A percentile compares a stretch with the other conserved stretches of the same genome.
Conservation (phyloP, 768 basidiomycete genomes). For the Lactifluus echinatus region DNA sequence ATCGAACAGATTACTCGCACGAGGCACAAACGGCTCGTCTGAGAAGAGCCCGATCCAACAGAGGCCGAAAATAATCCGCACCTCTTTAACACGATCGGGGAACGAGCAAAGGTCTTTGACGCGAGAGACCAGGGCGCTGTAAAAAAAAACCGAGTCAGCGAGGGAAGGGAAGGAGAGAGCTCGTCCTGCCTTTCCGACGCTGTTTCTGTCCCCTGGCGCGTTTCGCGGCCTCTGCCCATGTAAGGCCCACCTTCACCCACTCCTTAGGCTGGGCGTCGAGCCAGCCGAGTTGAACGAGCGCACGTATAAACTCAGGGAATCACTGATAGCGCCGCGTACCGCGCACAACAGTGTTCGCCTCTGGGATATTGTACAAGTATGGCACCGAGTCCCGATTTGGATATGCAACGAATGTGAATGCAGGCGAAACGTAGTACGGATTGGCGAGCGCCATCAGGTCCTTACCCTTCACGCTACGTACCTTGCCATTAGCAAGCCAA, state of each 20-base stretch:
- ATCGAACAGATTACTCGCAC: slow-evolving; percentile 76
- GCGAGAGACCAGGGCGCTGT: slow-evolving; percentile 65
- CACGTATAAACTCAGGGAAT: slow-evolving; percentile 90
- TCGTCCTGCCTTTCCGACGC: slow-evolving; percentile 59
- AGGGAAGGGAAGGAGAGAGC: background rate
- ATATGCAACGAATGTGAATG: slow-evolving; percentile 92
- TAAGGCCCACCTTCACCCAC: slow-evolving; percentile 65
- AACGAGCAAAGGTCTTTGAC: slow-evolving; percentile 66
- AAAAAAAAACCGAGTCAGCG: background rate
- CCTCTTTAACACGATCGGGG: slow-evolving; percentile 58
- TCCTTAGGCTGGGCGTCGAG: slow-evolving; percentile 66
- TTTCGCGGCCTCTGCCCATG: slow-evolving; percentile 80
- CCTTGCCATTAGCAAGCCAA: slow-evolving; percentile 64
- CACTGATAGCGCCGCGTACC: slow-evolving; percentile 94
- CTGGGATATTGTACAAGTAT: slow-evolving; percentile 91
- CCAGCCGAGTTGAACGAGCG: slow-evolving; percentile 83
- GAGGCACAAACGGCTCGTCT: slow-evolving; percentile 45
- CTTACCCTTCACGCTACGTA: too few relatives aligned
- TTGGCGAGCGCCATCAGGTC: too few relatives aligned
- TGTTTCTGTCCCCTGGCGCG: slow-evolving; percentile 61
- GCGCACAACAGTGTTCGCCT: slow-evolving; percentile 85
- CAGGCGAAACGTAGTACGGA: too few relatives aligned
- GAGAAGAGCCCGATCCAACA: slow-evolving; percentile 95
- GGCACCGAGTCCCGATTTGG: slow-evolving; percentile 92
- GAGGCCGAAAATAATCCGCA: slow-evolving; percentile 80